Evolutionary conservation across 805 yeast species (phyloP).

Genomic region (Saccharomyces paradoxus): DNA sequence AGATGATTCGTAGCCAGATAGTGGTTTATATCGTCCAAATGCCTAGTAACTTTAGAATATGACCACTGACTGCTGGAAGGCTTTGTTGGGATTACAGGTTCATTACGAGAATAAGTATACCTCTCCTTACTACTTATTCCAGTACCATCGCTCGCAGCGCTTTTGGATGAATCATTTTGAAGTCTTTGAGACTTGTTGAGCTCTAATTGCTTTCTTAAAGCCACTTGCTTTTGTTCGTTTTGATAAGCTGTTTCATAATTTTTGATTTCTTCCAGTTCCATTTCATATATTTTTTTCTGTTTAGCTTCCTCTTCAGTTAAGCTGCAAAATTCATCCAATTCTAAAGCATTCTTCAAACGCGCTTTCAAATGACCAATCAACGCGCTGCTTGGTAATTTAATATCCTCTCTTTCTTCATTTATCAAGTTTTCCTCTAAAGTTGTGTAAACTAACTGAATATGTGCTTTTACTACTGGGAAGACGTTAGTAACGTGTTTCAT

Average conservation of each 20-base stretch:
- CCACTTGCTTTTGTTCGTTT: conserved; percentile 21
- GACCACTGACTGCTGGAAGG: conserved; percentile 8
- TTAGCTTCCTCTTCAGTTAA: conserved; percentile 23
- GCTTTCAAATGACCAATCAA: conserved; percentile 58
- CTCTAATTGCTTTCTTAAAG: conserved; percentile 17
- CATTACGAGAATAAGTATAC: background rate
- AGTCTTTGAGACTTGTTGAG: conserved; percentile 12
- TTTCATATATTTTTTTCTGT: conserved; percentile 3
- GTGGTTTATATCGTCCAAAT: conserved; percentile 15
- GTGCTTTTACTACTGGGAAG: conserved; percentile 63
- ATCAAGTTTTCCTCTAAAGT: conserved; percentile 41
- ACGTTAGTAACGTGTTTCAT: conserved; percentile 55
- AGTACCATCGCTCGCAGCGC: background rate
- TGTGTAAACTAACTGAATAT: conserved; percentile 45
- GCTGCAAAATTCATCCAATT: conserved; percentile 49
- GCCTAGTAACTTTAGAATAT: conserved; percentile 12
- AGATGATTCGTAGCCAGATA: conserved; percentile 12
- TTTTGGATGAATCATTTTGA: background rate
- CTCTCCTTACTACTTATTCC: background rate
- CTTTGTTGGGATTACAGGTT: background rate
- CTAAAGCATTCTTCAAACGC: conserved; percentile 42
- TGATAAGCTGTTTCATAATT: conserved; percentile 12
- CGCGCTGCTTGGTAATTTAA: conserved; percentile 69
- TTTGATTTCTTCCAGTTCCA: conserved; percentile 17
- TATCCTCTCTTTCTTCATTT: conserved; percentile 66